phyloP scores from a whole-genome alignment of 2,329 filamentous ascomycete species.

The Didymosphaeria variabile region DNA sequence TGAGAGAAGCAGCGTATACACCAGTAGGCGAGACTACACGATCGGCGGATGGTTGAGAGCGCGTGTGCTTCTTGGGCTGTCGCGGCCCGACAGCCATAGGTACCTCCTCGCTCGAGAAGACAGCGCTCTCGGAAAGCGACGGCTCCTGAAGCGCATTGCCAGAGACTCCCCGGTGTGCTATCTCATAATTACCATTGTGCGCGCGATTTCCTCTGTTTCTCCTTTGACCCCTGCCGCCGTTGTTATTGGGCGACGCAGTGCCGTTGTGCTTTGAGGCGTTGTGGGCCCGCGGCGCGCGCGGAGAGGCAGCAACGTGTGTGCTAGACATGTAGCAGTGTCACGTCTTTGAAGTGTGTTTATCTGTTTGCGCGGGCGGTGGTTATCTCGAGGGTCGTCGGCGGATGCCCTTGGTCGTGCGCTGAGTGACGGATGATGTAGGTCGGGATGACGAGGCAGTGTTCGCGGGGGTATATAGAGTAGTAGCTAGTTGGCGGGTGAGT shows the following conservation, averaged over 20 bases:
- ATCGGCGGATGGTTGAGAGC: conserved; percentile 40
- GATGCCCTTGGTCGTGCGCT: conserved; percentile 27
- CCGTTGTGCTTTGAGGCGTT: conserved; percentile 44
- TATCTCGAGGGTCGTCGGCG: conserved; percentile 41
- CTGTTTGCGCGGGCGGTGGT: conserved; percentile 17
- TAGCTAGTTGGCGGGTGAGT: conserved; percentile 33
- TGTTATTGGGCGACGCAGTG: conserved; percentile 36
- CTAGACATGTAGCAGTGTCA: conserved; percentile 42
- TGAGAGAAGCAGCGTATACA: conserved; percentile 31
- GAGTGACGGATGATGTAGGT: conserved; percentile 27
- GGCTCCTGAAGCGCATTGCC: conserved; percentile 20
- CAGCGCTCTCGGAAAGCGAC: conserved; percentile 35
- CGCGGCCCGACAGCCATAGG: conserved; percentile 35
- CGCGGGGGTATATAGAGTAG: conserved; percentile 30
- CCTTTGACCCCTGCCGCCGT: conserved; percentile 39
- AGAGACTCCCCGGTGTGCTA: conserved; percentile 27
- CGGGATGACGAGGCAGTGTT: conserved; percentile 34
- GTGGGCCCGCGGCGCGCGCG: conserved; percentile 44
- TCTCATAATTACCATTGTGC: conserved; percentile 35
- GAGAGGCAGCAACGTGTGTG: conserved; percentile 42
- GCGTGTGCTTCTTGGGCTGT: conserved; percentile 41
- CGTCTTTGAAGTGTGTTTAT: conserved; percentile 4
- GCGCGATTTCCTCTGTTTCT: conserved; percentile 45
- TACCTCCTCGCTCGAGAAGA: conserved; percentile 41
- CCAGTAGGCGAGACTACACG: conserved; percentile 33